A percentile compares a stretch with the other conserved stretches of the same genome.
These are phyloP conservation scores for Sphaerostilbella broomeana DNA, from an alignment of 2,329 filamentous ascomycete genomes.

Conservation along the genomic window DNA sequence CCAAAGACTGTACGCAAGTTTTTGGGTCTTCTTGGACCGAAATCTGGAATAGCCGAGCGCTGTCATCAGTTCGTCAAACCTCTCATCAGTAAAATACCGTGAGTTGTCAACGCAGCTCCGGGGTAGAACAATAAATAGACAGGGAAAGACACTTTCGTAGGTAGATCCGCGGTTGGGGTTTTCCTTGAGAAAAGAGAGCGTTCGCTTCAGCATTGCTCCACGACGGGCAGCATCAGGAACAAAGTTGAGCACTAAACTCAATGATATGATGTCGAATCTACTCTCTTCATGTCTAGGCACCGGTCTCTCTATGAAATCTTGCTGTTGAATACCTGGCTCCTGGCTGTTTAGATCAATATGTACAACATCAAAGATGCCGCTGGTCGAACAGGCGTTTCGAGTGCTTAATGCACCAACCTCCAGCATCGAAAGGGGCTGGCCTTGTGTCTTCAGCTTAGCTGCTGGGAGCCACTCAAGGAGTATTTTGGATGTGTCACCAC, in stretches of 20 bases:
- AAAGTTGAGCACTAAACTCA: constrained; percentile 91
- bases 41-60: constrained; percentile 64
- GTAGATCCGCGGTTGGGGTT: constrained; percentile 13
- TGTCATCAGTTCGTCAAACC: constrained; percentile 66
- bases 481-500: constrained; percentile 59
- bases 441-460: constrained; percentile 20
- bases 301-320: constrained; percentile 90
- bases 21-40: constrained; percentile 67
- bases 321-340: constrained; percentile 69
- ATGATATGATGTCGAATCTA: constrained; percentile 80
- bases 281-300: constrained; percentile 56
- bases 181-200: constrained; percentile 58
- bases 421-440: constrained; percentile 55
- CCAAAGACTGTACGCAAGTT: constrained; percentile 90
- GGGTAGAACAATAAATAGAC: constrained; percentile 83
- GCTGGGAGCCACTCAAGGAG: constrained; percentile 55
- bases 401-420: constrained; percentile 86
- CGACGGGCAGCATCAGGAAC: constrained; percentile 69
- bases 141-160: constrained; percentile 46
- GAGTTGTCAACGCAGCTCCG: constrained; percentile 85
- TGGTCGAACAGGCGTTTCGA: constrained; percentile 74
- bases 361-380: constrained; percentile 62
- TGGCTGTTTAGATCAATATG: constrained; percentile 91
- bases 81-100: constrained; percentile 71
- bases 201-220: constrained; percentile 80